A percentile compares a stretch with the other conserved stretches of the same genome.
phyloP scores from a whole-genome alignment of 768 basidiomycete genomes.

The Collybia sordida region DNA sequence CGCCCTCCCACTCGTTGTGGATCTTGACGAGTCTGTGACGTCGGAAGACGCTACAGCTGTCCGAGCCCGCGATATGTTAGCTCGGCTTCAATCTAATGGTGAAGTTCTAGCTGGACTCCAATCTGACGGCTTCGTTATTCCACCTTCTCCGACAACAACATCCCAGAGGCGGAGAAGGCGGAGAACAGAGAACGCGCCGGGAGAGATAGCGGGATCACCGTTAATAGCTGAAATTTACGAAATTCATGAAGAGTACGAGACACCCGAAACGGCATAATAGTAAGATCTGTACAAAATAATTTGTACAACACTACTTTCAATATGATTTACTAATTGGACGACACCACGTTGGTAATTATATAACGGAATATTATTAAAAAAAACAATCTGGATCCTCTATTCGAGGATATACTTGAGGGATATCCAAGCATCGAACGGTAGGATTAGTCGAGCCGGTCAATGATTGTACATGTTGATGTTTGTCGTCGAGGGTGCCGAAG shows the following conservation, averaged over 20 bases:
- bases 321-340: too few relatives aligned
- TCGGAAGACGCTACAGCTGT: conserved; percentile 37
- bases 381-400: too few relatives aligned
- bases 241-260: conserved; percentile 11
- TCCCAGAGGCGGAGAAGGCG: conserved; percentile 38
- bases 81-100: conserved; percentile 68
- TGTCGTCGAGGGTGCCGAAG: too few relatives aligned
- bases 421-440: too few relatives aligned
- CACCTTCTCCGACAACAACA: conserved; percentile 48
- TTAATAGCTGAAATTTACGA: conserved; percentile 31
- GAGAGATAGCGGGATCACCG: conserved; percentile 30
- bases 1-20: conserved; percentile 31
- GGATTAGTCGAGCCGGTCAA: too few relatives aligned
- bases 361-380: too few relatives aligned
- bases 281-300: not conserved
- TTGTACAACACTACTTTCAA: not conserved
- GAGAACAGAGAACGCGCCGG: conserved; percentile 27
- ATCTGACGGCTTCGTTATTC: conserved; percentile 62
- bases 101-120: conserved; percentile 34
- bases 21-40: conserved; percentile 30
- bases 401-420: too few relatives aligned
- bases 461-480: too few relatives aligned
- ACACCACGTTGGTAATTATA: too few relatives aligned
- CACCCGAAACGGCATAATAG: not conserved
- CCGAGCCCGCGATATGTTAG: conserved; percentile 74